Evolutionary conservation across 805 yeast genomes (phyloP), one percentile per base, ranked within the genome.

Genomic region (Ogataea paraovalis): DNA sequence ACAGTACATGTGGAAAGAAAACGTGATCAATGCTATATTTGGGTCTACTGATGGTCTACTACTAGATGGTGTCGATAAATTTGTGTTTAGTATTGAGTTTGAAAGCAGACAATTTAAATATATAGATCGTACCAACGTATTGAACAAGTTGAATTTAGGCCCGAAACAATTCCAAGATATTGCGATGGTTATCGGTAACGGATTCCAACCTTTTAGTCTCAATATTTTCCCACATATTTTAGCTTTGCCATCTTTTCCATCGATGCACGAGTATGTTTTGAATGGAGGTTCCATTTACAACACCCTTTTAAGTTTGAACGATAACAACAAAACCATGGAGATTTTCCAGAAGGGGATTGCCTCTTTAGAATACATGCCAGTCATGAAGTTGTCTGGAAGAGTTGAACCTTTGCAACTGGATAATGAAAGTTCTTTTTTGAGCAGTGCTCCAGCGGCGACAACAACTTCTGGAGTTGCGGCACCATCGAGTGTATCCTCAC

Each of bases 11-110:
- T 74, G 75, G 51, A 76, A 76, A 40, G 71, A 71, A 42, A 73
- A 71, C 0, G 67, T 72, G 41, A 77, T 92, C 43, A 90, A 91
- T 63, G 82, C 85, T 4, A 80, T 91, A 33, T 87, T 82, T 65
- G 96, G 96, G 0, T 83, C 96, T 7, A 83, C 90, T 1, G 98
- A 94, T 57, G 74, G 82, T 34, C 68, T 91, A 39, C 69, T 92
- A 61, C 64, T 79, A 41, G 68, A 67, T 4, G 65, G 70, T 16
- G 74, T 85, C 23, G 94, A 87, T 48, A 84, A 79, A 54, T 80
- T 90, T 49, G 83, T 92, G 47, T 65, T 83, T 43, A 79, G 85
- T 18, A 75, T 90, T 73, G 95, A 87, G 50, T 76, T 82, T 51
- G 79, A 75, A 45, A 71, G 75, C 32, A 77, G 76, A 53, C 86